Base-by-base conservation (phyloP, 768 basidiomycete genomes). In the Tricholoma furcatifolium region DNA sequence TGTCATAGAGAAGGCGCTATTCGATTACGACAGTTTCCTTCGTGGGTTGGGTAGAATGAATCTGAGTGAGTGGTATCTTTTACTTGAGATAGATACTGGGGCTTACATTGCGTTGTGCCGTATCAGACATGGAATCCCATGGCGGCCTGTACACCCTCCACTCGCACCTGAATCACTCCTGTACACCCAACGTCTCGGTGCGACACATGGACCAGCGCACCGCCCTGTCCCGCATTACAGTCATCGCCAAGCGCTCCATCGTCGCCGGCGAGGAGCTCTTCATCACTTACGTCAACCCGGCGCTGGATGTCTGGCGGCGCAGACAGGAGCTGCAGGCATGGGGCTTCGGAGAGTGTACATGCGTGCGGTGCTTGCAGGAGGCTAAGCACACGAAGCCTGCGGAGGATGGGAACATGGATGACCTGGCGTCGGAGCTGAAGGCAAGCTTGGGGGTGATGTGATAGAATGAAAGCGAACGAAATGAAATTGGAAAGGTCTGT, bases 101-200 rank as follows among this genome's bases (percentile, higher is more conserved):
- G 18, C 6, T 17, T 11, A 50, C 53, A 35, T 36, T 36, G 41
- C 42, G 39, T 14, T 39, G 35, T 17, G 34, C 15, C 20, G 6
- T 47, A 42, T 15, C 15, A 87, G 87, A 93, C 62, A 73, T 93
- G 46, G 93, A 94, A 70, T 82, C 87, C 2, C 90, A 93, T 50
- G 92, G 91, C 2, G 93, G 92, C 2, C 73, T 96, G 9, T 96
- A 94, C 69, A 80, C 78, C 18, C 77, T 94, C 4, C 92, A 95
- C 65, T 87, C 92, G 2, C 90, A 94, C 59, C 67, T 95, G 27
- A 97, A 96, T 67, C 93, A 97, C 66, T 79, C 79, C 6, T 97
- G 93, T 67, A 67, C 72, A 15, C 91, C 93, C 0, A 95, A 92
- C 66, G 60, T 85, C 43, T 88, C 90, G 15, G 84, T 89, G 14